These are phyloP conservation scores for maize (Zea mays) DNA, from an alignment of 176 grass and related monocot species.

Conservation along the genomic window DNA sequence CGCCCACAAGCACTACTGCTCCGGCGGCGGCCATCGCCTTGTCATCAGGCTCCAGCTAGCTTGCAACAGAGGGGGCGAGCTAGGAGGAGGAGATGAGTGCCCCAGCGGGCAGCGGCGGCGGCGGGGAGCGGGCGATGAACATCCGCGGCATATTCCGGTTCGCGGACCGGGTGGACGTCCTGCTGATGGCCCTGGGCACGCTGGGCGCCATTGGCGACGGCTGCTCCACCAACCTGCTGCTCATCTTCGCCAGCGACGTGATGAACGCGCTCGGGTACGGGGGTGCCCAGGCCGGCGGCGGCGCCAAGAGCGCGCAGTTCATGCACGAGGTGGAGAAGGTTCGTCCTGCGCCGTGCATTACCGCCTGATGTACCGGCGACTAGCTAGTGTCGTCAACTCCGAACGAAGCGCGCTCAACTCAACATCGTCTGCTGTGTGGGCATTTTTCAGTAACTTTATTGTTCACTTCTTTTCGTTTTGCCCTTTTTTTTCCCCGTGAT, in stretches of 20 bases:
- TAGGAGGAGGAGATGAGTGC: conserved; percentile 26
- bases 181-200: conserved; percentile 79
- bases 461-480: not conserved
- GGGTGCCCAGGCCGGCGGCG: conserved; percentile 6
- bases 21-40: not conserved
- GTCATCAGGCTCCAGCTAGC: not conserved
- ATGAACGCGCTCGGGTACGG: conserved; percentile 85
- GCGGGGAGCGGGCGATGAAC: conserved; percentile 35
- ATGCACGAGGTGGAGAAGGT: conserved; percentile 95
- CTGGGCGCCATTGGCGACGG: conserved; percentile 83
- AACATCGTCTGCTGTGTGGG: not conserved
- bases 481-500: not conserved
- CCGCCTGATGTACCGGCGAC: not conserved
- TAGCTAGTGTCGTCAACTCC: not conserved
- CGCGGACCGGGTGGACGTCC: conserved; percentile 65
- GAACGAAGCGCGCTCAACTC: not conserved
- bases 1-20: not conserved
- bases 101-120: conserved; percentile 13
- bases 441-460: not conserved
- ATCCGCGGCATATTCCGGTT: conserved; percentile 80
- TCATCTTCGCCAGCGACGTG: conserved; percentile 92
- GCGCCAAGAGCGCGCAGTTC: conserved; percentile 47
- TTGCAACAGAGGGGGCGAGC: not conserved
- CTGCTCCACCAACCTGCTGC: conserved; percentile 86
- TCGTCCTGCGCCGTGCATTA: not conserved